Conservation (phyloP, 2,329 filamentous ascomycete species). For the Beauveria brongniartii region DNA sequence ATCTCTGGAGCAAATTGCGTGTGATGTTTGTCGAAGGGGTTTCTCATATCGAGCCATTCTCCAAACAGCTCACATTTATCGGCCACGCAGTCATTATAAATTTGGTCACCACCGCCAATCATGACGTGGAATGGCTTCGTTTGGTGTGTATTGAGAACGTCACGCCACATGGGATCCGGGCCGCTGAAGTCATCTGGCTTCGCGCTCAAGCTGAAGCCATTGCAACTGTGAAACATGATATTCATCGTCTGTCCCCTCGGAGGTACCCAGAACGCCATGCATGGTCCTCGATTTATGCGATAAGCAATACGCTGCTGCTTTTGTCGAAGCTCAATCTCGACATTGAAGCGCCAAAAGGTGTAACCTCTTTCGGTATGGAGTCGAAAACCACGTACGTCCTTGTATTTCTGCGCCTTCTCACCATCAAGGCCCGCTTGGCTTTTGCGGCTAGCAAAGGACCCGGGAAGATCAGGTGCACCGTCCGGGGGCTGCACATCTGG, state of each 20-base stretch:
- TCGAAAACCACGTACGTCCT: slow-evolving; percentile 72
- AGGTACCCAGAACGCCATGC: slow-evolving; percentile 91
- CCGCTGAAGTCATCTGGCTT: slow-evolving; percentile 77
- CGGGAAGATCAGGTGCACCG: slow-evolving; percentile 39
- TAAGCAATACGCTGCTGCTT: slow-evolving; percentile 85
- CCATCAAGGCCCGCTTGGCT: slow-evolving; percentile 57
- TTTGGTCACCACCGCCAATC: slow-evolving; percentile 93
- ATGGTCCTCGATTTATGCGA: slow-evolving; percentile 85
- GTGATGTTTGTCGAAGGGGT: slow-evolving; percentile 70
- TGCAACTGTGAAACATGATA: slow-evolving; percentile 97
- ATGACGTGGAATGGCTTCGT: slow-evolving; percentile 93
- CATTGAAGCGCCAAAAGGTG: slow-evolving; percentile 96
- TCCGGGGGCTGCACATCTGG: slow-evolving; percentile 36
- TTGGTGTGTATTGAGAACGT: slow-evolving; percentile 88
- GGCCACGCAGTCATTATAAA: slow-evolving; percentile 86
- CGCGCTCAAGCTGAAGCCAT: slow-evolving; percentile 80
- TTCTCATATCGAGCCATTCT: slow-evolving; percentile 76
- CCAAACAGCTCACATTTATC: slow-evolving; percentile 67
- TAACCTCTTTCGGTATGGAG: slow-evolving; percentile 78
- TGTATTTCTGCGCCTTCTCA: slow-evolving; percentile 72
- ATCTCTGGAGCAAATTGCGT: slow-evolving; percentile 72
- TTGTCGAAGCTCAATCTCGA: slow-evolving; percentile 78
- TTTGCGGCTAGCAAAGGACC: slow-evolving; percentile 45
- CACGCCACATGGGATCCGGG: slow-evolving; percentile 93
- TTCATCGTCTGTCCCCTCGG: slow-evolving; percentile 83